Evolutionary conservation across 768 basidiomycete species (phyloP).

Genomic region (Tremella fuciformis): DNA sequence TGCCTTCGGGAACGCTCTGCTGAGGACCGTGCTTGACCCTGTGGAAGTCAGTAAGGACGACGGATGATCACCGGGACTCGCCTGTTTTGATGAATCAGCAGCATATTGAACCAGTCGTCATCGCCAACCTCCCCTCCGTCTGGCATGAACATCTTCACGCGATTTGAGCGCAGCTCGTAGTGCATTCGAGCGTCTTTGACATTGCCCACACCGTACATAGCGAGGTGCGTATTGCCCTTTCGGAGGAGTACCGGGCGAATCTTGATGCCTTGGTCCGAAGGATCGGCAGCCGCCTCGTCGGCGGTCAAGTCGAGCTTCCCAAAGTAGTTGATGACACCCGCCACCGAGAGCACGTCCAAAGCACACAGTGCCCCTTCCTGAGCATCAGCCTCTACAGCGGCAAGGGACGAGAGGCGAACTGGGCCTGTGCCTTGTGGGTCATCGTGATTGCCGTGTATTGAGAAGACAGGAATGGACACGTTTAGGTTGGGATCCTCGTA

Average conservation of each 20-base stretch:
- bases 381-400: neutral
- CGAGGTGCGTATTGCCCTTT: slow-evolving; percentile 82
- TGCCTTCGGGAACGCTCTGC: slow-evolving; percentile 88
- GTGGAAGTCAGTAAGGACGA: slow-evolving; percentile 47
- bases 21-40: slow-evolving; percentile 95
- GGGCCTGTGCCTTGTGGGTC: slow-evolving; percentile 95
- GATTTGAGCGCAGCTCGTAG: slow-evolving; percentile 86
- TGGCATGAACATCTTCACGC: slow-evolving; percentile 96
- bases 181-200: slow-evolving; percentile 96
- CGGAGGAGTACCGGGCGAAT: slow-evolving; percentile 85
- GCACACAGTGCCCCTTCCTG: slow-evolving; percentile 95
- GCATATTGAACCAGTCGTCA: slow-evolving; percentile 84
- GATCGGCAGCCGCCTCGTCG: slow-evolving; percentile 62
- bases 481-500: slow-evolving; percentile 97
- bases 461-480: slow-evolving; percentile 93
- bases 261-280: slow-evolving; percentile 63
- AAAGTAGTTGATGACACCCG: slow-evolving; percentile 95
- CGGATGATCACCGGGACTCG: slow-evolving; percentile 55
- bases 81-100: slow-evolving; percentile 96
- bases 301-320: slow-evolving; percentile 85
- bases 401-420: slow-evolving; percentile 55
- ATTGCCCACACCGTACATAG: slow-evolving; percentile 92
- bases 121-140: slow-evolving; percentile 64
- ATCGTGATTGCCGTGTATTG: slow-evolving; percentile 98
- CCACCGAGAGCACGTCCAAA: slow-evolving; percentile 87